Evolutionary conservation across 306 rosid species (phyloP).

Genomic region (Nissolia schottii): DNA sequence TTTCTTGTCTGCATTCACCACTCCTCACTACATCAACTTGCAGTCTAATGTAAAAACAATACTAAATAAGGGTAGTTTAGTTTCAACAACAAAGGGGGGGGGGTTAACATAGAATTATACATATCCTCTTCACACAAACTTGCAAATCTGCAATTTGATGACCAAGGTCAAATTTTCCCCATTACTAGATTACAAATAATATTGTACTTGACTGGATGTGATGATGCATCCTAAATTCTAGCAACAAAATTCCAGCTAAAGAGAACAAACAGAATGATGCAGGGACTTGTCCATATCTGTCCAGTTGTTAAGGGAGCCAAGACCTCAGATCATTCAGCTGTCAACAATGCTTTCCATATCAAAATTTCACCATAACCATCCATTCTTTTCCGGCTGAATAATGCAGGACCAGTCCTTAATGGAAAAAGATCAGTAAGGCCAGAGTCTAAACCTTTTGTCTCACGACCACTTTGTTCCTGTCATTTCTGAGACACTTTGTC

Average conservation of each 20-base stretch:
- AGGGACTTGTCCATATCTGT: neutral
- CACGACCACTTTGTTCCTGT: neutral
- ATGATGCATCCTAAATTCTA: neutral
- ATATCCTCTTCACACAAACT: neutral
- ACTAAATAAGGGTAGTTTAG: neutral
- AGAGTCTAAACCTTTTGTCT: conserved; percentile 5
- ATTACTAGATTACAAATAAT: neutral
- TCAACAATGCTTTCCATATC: neutral
- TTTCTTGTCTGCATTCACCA: neutral
- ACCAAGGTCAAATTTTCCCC: conserved; percentile 17
- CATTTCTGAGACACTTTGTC: neutral
- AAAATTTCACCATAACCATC: neutral
- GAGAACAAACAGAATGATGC: neutral
- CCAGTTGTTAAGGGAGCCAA: neutral
- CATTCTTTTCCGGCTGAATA: neutral
- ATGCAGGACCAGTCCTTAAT: neutral
- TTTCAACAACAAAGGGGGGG: neutral
- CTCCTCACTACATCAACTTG: neutral
- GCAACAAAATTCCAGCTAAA: neutral
- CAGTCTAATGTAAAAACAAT: neutral
- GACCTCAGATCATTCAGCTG: neutral
- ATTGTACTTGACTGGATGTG: neutral
- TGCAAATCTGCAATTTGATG: conserved; percentile 7
- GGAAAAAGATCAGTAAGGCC: neutral
- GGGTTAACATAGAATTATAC: conserved; percentile 3